Evolutionary conservation across 2,329 filamentous ascomycete genomes (phyloP).

Genomic region (Metarhizium robertsii): DNA sequence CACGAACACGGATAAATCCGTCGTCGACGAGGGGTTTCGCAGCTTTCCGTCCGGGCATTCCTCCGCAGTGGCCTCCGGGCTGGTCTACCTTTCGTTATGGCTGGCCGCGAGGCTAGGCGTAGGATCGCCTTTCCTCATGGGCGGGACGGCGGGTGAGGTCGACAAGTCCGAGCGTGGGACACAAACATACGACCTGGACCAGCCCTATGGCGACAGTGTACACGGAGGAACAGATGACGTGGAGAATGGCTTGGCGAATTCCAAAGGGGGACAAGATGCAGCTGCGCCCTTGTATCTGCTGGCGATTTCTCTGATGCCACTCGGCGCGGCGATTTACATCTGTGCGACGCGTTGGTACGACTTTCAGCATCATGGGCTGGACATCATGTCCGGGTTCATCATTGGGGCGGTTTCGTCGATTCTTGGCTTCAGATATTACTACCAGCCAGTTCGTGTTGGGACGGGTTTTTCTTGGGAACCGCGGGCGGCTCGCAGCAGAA

Average conservation of each 20-base stretch:
- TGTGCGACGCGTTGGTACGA: conserved; percentile 66
- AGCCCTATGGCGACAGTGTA: not conserved
- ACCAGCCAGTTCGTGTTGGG: conserved; percentile 50
- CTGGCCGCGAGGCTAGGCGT: conserved; percentile 62
- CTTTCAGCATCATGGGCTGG: conserved; percentile 70
- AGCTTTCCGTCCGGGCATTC: conserved; percentile 39
- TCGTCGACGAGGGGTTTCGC: conserved; percentile 61
- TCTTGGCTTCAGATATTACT: conserved; percentile 45
- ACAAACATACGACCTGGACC: not conserved
- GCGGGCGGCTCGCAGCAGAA: conserved; percentile 20
- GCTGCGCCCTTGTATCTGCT: conserved; percentile 51
- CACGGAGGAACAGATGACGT: not conserved
- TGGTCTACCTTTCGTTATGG: conserved; percentile 70
- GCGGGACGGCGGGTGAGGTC: conserved; percentile 34
- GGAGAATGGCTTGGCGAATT: not conserved
- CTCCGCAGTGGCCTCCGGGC: conserved; percentile 58
- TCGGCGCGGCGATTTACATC: conserved; percentile 62
- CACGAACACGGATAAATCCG: conserved; percentile 41
- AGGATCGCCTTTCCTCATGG: conserved; percentile 49
- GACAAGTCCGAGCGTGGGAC: not conserved
- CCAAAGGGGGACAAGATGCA: not conserved
- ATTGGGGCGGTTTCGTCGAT: conserved; percentile 59
- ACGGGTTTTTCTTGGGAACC: conserved; percentile 73
- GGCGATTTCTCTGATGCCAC: conserved; percentile 53
- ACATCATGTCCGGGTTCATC: conserved; percentile 63